Evolutionary conservation across 495 filamentous ascomycete species (phyloP).

Genomic region (Aspergillus sclerotioniger): DNA sequence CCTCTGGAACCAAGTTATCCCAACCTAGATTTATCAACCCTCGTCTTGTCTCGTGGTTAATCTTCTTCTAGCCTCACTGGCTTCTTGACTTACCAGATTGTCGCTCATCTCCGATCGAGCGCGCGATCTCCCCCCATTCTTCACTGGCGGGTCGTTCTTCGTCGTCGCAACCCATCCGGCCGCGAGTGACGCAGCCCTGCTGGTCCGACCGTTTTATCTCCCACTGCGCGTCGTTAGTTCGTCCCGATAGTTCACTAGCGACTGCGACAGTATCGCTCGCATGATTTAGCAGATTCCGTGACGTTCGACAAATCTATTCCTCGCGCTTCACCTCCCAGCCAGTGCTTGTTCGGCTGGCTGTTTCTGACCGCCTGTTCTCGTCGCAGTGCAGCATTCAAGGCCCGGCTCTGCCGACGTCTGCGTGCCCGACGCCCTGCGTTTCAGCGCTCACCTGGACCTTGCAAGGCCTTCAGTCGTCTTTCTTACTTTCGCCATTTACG

Average conservation of each 20-base stretch:
- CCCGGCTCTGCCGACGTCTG: slow-evolving; percentile 16
- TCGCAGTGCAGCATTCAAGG: slow-evolving; percentile 11
- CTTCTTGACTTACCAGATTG: background rate
- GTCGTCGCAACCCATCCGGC: background rate
- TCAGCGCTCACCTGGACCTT: slow-evolving; percentile 14
- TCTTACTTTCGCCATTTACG: background rate
- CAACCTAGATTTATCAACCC: background rate
- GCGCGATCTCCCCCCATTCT: background rate
- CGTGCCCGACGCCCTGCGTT: slow-evolving; percentile 27
- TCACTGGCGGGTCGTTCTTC: background rate
- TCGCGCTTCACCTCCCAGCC: background rate
- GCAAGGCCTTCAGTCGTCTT: background rate
- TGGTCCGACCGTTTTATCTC: background rate
- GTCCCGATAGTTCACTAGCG: background rate
- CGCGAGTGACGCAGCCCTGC: slow-evolving; percentile 2
- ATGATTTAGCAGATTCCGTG: slow-evolving; percentile 6
- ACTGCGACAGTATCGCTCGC: slow-evolving; percentile 1
- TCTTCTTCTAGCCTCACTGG: background rate
- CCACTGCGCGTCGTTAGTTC: slow-evolving; percentile 6
- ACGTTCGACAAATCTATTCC: slow-evolving; percentile 3
- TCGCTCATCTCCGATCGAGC: background rate
- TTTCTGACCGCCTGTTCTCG: slow-evolving; percentile 23
- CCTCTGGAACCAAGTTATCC: background rate
- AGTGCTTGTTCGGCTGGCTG: background rate
- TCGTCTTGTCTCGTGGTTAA: background rate